Base-by-base conservation (phyloP, 2,329 filamentous ascomycete genomes). In the Botrytis squamosa region DNA sequence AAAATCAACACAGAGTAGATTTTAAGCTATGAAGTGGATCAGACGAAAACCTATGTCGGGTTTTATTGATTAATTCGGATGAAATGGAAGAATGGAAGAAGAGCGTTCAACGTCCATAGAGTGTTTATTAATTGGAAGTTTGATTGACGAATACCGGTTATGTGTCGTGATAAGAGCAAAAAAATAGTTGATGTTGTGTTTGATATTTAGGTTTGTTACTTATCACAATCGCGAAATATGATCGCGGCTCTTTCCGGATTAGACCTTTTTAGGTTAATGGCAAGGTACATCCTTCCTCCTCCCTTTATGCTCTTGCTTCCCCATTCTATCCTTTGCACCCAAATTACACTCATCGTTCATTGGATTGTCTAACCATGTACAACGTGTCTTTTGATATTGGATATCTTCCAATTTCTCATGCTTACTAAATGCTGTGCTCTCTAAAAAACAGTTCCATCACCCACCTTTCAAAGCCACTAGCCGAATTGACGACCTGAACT, bases 391-490 rank as follows among this genome's bases (percentile, higher is more conserved):
- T 25, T 40, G 49, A 57, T 42, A 69, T 42, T n/a, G 16, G 25
- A 14, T 71, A 18, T 38, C 25, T 71, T 18, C n/a, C 33, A 55
- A n/a, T 60, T 71, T 49, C 29, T 49, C 60, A 62, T 60, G 20
- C 42, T 60, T 72, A 62, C 66, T n/a, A 69, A 46, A 72, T 72
- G 71, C 25, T 62, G 71, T 72, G 71, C 69, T 62, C 29, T 38
- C 16, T 40, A 36, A 16, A n/a, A 52, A 52, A 55, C 36, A 57
- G 10, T 38, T 38, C 38, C 22, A 46, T 72, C 65, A 49, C 40
- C 70, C 55, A 59, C 38, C 65, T 68, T 60, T 67, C 49, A 72
- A 72, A 72, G 70, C 52, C 57, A 69, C 63, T 69, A 69, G 64
- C 71, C 71, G 52, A 20, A 68, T 67, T 52, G 33, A 72, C 44